A percentile compares a stretch with the other conserved stretches of the same genome.
Conservation (phyloP, 1,284 basidiomycete genomes). For the Ceratobasidium papillatum region DNA sequence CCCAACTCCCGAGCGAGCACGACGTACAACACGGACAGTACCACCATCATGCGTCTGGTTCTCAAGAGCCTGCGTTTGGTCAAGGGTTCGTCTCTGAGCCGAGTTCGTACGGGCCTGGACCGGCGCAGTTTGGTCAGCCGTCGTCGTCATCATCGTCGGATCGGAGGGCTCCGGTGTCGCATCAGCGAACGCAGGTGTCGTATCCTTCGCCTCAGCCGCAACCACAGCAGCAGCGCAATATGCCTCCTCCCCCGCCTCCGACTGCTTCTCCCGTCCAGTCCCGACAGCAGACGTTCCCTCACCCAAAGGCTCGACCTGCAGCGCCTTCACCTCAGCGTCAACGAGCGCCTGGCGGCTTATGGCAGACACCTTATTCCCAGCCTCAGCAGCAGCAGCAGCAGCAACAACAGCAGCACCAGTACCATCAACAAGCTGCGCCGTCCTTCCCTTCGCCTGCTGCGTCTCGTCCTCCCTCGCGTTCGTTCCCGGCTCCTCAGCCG, state of each 20-base stretch:
- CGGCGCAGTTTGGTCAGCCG: too few species aligned
- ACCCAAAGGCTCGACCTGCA: not conserved
- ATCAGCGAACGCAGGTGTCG: conserved; percentile 24
- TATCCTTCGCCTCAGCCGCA: conserved; percentile 9
- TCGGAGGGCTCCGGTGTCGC: conserved; percentile 21
- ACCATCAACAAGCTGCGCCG: conserved; percentile 6
- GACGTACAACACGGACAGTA: conserved; percentile 18
- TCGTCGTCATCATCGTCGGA: not conserved
- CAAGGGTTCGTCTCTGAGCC: not conserved
- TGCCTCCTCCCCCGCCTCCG: conserved; percentile 5
- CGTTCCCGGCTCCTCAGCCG: conserved; percentile 25
- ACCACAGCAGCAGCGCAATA: conserved; percentile 8
- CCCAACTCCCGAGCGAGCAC: conserved; percentile 35
- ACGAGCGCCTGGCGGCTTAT: conserved; percentile 12
- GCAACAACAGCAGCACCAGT: not conserved
- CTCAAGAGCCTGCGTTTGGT: conserved; percentile 2
- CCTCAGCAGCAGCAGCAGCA: not conserved
- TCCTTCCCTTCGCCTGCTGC: conserved; percentile 10
- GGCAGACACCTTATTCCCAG: conserved; percentile 28
- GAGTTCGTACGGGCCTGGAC: not conserved
- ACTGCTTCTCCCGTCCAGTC: not conserved
- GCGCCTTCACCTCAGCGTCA: not conserved
- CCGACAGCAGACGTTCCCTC: conserved; percentile 16
- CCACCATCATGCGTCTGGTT: not conserved
- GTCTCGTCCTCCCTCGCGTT: conserved; percentile 4